phyloP scores from a whole-genome alignment of 176 grass and related monocot genomes.

The Stipa capillata region DNA sequence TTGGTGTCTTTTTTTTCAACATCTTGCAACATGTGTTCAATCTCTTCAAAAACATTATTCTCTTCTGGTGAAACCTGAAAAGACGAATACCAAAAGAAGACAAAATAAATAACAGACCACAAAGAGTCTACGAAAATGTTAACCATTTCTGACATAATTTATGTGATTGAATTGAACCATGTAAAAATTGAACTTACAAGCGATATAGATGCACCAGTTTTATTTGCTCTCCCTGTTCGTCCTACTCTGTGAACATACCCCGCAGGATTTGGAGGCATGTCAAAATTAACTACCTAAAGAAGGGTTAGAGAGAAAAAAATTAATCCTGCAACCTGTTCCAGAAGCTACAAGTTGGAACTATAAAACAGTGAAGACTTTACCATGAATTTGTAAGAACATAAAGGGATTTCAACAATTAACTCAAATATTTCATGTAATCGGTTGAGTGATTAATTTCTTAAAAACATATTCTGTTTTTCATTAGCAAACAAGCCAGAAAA shows the following conservation, averaged over 20 bases:
- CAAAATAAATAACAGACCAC: slow-evolving; percentile 15
- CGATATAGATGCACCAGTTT: slow-evolving; percentile 70
- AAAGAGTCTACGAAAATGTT: background rate
- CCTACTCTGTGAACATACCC: slow-evolving; percentile 96
- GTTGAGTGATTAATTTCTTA: background rate
- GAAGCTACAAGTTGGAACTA: background rate
- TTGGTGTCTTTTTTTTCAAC: slow-evolving; percentile 41
- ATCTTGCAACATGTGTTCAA: slow-evolving; percentile 54
- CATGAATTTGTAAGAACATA: background rate
- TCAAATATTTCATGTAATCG: background rate
- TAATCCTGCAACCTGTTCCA: slow-evolving; percentile 8
- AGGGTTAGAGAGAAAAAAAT: slow-evolving; percentile 14
- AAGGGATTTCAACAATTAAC: background rate
- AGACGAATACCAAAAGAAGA: slow-evolving; percentile 3
- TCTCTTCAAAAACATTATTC: slow-evolving; percentile 40
- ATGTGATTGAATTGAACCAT: background rate
- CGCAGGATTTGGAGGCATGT: slow-evolving; percentile 67
- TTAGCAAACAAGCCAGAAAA: background rate
- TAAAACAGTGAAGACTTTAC: background rate
- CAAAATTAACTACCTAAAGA: slow-evolving; percentile 88
- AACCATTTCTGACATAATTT: background rate
- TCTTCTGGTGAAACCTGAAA: slow-evolving; percentile 66
- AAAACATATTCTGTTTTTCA: background rate
- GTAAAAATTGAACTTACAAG: slow-evolving; percentile 61
- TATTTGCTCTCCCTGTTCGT: slow-evolving; percentile 81